Base-by-base conservation (phyloP, 2,329 filamentous ascomycete species). In the Myriosclerotinia scirpicola region DNA sequence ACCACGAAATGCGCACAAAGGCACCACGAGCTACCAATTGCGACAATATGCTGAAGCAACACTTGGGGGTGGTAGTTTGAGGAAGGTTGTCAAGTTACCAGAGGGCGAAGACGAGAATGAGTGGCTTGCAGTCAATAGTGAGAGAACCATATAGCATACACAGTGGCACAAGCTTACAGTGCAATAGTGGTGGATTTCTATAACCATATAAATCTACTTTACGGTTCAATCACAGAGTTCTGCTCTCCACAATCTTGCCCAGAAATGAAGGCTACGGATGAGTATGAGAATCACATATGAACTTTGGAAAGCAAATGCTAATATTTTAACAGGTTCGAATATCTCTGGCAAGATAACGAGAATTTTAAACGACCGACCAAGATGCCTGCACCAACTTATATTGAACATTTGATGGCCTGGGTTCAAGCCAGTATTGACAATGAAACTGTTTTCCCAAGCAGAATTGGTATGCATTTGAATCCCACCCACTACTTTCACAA, bases 211-310 rank as follows among this genome's bases (percentile, higher is more conserved):
- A 99, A 99, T 81, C 86, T 99, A 46, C 89, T 99, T 68, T 99
- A 99, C 78, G 96, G 96, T 68, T 95, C 95, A 72, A 99, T 99
- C 77, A 99, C 95, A 68, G 95, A 99, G 78, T 99, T 99, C 80
- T 99, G 95, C 83, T 98, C 95, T 36, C 94, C 95, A 42, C 90
- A 95, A 77, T 93, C 93, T 71, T 99, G 95, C 78, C 95, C 95
- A 0, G 95, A 98, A 81, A 99, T 99, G 95, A 99, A 99, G 80
- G 95, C 95, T n/a, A 99, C 95, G 12, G 96, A 99, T 81, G 95
- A 99, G 90, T 95, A 84, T 71, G 87, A 71, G 5, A 36, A n/a
- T 26, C 26, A 15, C 17, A 61, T 15, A 4, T n/a, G 46, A 44
- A 44, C 9, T 14, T 17, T 9, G 65, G 52, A 67, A 34, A 65